A percentile compares a stretch with the other conserved stretches of the same genome.
phyloP scores from a whole-genome alignment of 2,329 filamentous ascomycete genomes.

The Cercospora berteroae region DNA sequence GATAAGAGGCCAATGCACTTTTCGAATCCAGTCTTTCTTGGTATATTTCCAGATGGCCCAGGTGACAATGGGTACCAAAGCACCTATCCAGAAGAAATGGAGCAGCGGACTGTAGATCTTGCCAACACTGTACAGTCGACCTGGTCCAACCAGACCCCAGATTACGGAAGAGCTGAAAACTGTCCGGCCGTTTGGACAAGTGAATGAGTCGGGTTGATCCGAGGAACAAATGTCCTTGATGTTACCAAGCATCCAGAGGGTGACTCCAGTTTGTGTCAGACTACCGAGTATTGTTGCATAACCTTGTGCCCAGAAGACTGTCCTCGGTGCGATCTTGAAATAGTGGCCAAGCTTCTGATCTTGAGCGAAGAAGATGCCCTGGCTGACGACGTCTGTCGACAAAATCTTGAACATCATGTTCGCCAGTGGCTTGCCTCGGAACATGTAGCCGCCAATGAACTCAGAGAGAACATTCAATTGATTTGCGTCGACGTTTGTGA shows the following conservation, averaged over 20 bases:
- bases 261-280: constrained; percentile 46
- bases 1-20: constrained; percentile 59
- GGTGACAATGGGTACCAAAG: constrained; percentile 45
- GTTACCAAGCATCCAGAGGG: constrained; percentile 49
- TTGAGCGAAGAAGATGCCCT: constrained; percentile 36
- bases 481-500: constrained; percentile 54
- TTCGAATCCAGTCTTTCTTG: constrained; percentile 27
- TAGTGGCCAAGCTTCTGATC: constrained; percentile 43
- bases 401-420: constrained; percentile 37
- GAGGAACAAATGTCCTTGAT: constrained; percentile 42
- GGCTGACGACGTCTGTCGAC: constrained; percentile 36
- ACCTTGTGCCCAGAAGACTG: constrained; percentile 49
- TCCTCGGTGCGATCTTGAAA: constrained; percentile 42
- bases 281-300: constrained; percentile 45
- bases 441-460: constrained; percentile 53
- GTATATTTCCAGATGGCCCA: constrained; percentile 44
- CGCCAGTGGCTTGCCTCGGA: constrained; percentile 41
- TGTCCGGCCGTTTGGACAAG: constrained; percentile 48
- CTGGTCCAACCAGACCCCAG: constrained; percentile 50
- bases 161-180: constrained; percentile 45
- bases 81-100: constrained; percentile 55
- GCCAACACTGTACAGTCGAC: constrained; percentile 49
- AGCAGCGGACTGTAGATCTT: constrained; percentile 49
- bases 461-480: constrained; percentile 46
- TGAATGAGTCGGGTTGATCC: constrained; percentile 49